Evolutionary conservation across 2,329 filamentous ascomycete species (phyloP).

Genomic region (Stachybotrys chlorohalonatus): DNA sequence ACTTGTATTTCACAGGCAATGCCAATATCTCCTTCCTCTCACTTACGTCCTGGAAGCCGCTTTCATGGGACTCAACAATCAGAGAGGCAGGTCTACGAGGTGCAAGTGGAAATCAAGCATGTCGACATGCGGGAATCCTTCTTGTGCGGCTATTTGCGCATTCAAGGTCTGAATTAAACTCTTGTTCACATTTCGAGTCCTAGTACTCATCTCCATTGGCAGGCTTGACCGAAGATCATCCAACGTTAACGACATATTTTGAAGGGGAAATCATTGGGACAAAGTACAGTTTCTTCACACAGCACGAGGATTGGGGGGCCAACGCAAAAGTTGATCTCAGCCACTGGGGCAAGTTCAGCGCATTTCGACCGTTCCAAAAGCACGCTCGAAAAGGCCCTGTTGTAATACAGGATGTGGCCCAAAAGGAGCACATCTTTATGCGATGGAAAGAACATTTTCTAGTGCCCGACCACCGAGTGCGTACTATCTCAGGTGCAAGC

Average conservation of each 20-base stretch:
- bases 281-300: slow-evolving; percentile 89
- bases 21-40: slow-evolving; percentile 63
- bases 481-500: slow-evolving; percentile 85
- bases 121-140: slow-evolving; percentile 92
- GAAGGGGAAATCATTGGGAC: slow-evolving; percentile 95
- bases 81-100: slow-evolving; percentile 86
- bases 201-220: slow-evolving; percentile 8
- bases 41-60: slow-evolving; percentile 75
- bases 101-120: slow-evolving; percentile 94
- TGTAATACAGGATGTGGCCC: slow-evolving; percentile 59
- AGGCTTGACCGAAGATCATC: slow-evolving; percentile 93
- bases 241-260: slow-evolving; percentile 96
- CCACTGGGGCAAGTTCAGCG: slow-evolving; percentile 86
- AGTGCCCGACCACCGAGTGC: slow-evolving; percentile 87
- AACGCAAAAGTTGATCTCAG: slow-evolving; percentile 84
- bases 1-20: not conserved
- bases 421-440: slow-evolving; percentile 92
- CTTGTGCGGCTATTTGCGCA: slow-evolving; percentile 87
- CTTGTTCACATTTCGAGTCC: not conserved
- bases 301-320: slow-evolving; percentile 84
- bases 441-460: slow-evolving; percentile 98
- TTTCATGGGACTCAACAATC: slow-evolving; percentile 91
- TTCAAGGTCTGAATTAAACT: slow-evolving; percentile 58
- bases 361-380: slow-evolving; percentile 68
- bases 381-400: slow-evolving; percentile 46